Percentiles rank a stretch among this genome's conserved stretches.
phyloP scores from a whole-genome alignment of 2,329 filamentous ascomycete species.

The Penicillium glabrum region DNA sequence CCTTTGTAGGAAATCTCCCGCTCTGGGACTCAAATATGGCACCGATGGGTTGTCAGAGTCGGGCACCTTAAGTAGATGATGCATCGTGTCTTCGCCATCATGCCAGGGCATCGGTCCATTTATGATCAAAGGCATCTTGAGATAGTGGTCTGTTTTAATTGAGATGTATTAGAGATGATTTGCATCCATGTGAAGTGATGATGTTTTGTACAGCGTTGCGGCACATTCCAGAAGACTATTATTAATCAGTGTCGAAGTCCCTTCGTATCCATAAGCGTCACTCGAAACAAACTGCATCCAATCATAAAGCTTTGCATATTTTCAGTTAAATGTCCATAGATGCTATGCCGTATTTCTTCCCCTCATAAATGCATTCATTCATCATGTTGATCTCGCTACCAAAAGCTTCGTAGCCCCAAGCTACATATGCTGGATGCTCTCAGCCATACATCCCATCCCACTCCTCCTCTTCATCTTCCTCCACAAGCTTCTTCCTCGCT shows the following conservation, averaged over 20 bases:
- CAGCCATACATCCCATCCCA: constrained; percentile 51
- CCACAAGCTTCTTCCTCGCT: constrained; percentile 45
- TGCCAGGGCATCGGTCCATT: neutral
- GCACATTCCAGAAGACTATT: neutral
- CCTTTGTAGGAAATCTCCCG: constrained; percentile 53
- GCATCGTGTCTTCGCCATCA: neutral
- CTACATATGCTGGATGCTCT: neutral
- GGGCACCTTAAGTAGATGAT: neutral
- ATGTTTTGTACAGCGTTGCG: neutral
- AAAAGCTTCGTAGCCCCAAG: neutral
- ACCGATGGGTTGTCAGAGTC: neutral
- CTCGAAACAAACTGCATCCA: neutral
- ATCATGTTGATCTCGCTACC: neutral
- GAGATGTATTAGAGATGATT: neutral
- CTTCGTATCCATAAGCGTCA: no score
- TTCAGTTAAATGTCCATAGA: neutral
- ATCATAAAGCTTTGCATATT: neutral
- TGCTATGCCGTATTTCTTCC: neutral
- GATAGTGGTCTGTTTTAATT: neutral
- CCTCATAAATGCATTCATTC: constrained; percentile 3
- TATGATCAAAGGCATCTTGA: neutral
- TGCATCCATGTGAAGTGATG: neutral
- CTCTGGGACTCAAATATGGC: neutral
- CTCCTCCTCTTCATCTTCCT: constrained; percentile 47
- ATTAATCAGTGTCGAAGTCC: neutral